Conservation (phyloP, 352 stramenopile species). For the Peronospora tabacina region DNA sequence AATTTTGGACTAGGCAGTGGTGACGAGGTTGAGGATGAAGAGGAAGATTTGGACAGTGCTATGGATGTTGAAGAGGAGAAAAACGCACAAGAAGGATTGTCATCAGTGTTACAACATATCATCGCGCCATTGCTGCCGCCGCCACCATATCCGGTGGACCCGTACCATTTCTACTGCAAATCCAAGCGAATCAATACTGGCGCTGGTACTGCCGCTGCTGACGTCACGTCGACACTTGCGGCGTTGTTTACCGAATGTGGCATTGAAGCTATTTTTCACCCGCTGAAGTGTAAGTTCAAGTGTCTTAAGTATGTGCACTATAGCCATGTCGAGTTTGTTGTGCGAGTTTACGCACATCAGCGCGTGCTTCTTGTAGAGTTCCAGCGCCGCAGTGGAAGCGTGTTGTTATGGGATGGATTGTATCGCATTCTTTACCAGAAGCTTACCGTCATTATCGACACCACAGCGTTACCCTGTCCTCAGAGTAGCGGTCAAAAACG, state of each 20-base stretch:
- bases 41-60: constrained; percentile 15
- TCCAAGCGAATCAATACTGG: constrained; percentile 15
- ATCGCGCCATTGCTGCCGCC: constrained; percentile 47
- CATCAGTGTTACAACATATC: constrained; percentile 35
- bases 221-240: constrained; percentile 36
- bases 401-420: constrained; percentile 75
- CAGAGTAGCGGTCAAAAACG: constrained; percentile 70
- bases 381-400: constrained; percentile 62
- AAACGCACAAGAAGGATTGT: constrained; percentile 11
- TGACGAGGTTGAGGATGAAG: constrained; percentile 20
- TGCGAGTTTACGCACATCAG: constrained; percentile 52
- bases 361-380: constrained; percentile 58
- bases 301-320: constrained; percentile 83
- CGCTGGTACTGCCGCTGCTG: constrained; percentile 30
- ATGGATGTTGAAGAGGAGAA: constrained; percentile 18
- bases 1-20: constrained; percentile 40
- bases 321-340: constrained; percentile 73
- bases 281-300: constrained; percentile 82
- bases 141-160: constrained; percentile 67
- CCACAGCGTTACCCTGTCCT: constrained; percentile 37
- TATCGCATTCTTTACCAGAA: constrained; percentile 69
- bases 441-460: constrained; percentile 41
- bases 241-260: constrained; percentile 43
- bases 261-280: constrained; percentile 60
- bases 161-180: constrained; percentile 75